Base-by-base conservation (phyloP, 441 rosid genomes). In the Populus hybrid region DNA sequence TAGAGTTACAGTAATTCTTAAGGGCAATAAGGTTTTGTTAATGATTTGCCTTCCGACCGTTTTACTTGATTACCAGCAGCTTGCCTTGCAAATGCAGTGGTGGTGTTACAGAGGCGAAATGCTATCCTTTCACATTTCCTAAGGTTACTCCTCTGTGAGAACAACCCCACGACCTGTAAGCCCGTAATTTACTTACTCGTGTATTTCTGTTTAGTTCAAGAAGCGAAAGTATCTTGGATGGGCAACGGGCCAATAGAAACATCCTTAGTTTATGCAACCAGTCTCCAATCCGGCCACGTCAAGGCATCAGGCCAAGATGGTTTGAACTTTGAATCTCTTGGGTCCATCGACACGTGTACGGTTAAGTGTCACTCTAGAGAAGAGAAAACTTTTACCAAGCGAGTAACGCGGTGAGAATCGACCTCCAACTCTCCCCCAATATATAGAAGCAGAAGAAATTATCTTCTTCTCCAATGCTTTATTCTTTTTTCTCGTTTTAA, bases 211-310 rank as follows among this genome's bases (percentile, higher is more conserved):
- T 10, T 38, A 8, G 42, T 38, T 38, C 42, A 26, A 26, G 28
- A 26, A 26, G 28, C 28, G 28, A 26, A 26, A 26, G 2, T 26
- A 38, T 38, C 42, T 38, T 38, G 42, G 0, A 9, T 38, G 42
- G 42, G 42, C 42, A 38, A 38, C 42, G 12, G 12, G 42, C 3
- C 3, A 2, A 9, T 38, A 38, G 46, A 38, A 38, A 38, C 46
- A 38, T 38, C 3, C 46, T 38, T 38, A 38, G 20, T 46, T 46
- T 14, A 46, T 46, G 57, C 57, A 14, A 46, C 57, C 57, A 46
- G 57, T 46, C 57, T 46, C 57, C 57, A 14, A 46, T 46, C 57
- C 57, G 80, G 80, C 66, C 10, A 46, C 21, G 20, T 77, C 71
- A 77, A 40, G 71, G 50, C 75, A 71, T 77, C 11, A 3, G 23